These are phyloP conservation scores for Fusarium austroafricanum DNA, from an alignment of 2,329 filamentous ascomycete genomes.

Conservation along the genomic window DNA sequence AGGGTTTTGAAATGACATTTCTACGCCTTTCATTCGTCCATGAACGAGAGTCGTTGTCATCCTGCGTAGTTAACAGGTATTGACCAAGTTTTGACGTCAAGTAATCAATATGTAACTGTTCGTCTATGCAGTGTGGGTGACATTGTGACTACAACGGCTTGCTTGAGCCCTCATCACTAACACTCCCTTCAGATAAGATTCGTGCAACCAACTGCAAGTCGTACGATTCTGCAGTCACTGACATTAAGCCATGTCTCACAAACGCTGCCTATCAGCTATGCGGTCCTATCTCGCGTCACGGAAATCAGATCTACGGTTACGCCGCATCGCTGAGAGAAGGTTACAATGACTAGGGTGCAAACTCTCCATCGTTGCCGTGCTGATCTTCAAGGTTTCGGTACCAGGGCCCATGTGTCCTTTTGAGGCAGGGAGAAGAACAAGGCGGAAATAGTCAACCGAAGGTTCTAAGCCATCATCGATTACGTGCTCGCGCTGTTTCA, in stretches of 20 bases:
- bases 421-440: constrained; percentile 2
- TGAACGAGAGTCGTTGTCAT: neutral
- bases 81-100: neutral
- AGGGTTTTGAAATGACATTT: neutral
- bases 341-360: constrained; percentile 18
- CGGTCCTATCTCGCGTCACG: constrained; percentile 13
- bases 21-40: neutral
- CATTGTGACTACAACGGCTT: neutral
- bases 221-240: constrained; percentile 37
- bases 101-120: neutral
- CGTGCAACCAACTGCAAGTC: constrained; percentile 14
- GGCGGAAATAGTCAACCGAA: constrained; percentile 16
- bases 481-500: constrained; percentile 2
- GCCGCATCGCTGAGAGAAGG: constrained; percentile 21
- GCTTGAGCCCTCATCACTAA: constrained; percentile 7
- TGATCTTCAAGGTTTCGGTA: constrained; percentile 22
- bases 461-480: neutral
- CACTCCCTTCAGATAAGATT: constrained; percentile 19
- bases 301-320: constrained; percentile 21
- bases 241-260: constrained; percentile 35
- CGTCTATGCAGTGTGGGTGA: constrained; percentile 24
- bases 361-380: constrained; percentile 20
- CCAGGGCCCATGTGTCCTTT: constrained; percentile 16
- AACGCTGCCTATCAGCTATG: neutral
- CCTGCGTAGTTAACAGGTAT: neutral